Conservation (phyloP, 1,284 basidiomycete species). For the Singerocomus inundabilis region DNA sequence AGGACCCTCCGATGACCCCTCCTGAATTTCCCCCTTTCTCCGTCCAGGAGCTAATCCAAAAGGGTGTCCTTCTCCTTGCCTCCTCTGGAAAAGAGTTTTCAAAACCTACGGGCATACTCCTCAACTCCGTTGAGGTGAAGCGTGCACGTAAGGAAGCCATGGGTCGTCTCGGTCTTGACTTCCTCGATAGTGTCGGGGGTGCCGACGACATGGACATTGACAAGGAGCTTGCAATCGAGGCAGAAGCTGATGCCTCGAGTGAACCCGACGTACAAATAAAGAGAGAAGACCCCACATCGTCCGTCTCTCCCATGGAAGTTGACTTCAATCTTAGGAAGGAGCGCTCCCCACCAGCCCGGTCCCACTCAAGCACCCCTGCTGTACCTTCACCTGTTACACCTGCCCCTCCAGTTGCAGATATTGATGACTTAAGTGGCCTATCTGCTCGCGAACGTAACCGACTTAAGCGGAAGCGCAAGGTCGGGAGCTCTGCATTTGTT, state of each 20-base stretch:
- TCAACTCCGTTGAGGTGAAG: constrained; percentile 70
- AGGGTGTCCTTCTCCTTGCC: constrained; percentile 75
- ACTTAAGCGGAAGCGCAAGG: constrained; percentile 88
- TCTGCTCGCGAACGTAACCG: constrained; percentile 89
- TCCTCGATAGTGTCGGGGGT: constrained; percentile 65
- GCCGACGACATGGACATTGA: constrained; percentile 79
- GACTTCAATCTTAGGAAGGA: constrained; percentile 34
- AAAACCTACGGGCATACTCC: constrained; percentile 66
- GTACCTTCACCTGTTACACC: constrained; percentile 52
- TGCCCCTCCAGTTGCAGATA: constrained; percentile 36
- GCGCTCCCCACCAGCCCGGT: constrained; percentile 30
- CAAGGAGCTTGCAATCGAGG: constrained; percentile 69
- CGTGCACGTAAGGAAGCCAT: constrained; percentile 81
- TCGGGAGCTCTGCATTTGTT: constrained; percentile 78
- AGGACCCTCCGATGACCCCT: constrained; percentile 32
- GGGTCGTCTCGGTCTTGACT: constrained; percentile 78
- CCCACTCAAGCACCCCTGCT: constrained; percentile 54
- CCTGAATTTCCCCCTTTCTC: constrained; percentile 73
- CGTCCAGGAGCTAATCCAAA: constrained; percentile 70
- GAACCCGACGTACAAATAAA: constrained; percentile 42
- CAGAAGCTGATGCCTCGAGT: constrained; percentile 47
- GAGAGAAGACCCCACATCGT: constrained; percentile 35
- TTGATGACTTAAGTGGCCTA: constrained; percentile 50
- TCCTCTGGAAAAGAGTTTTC: constrained; percentile 87
- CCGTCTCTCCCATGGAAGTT: constrained; percentile 39